Evolutionary conservation across 305 asterid genomes (phyloP), one percentile per base, ranked within the genome.

Genomic region (Fraxinus dipetala): DNA sequence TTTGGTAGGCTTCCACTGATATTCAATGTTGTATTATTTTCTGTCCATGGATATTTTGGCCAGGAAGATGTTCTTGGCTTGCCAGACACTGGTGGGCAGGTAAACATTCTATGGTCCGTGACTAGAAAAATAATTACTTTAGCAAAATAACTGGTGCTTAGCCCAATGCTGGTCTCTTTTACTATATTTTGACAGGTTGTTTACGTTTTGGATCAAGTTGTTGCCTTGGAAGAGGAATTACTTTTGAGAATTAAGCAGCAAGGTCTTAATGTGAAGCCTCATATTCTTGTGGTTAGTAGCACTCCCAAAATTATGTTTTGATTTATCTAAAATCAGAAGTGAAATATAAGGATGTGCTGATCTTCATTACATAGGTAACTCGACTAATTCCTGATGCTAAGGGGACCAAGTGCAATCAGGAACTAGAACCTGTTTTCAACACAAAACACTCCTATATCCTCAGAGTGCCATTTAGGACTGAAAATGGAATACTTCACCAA

Each of bases 1-100:
- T 90, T 95, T 26, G 92, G 95, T 54, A 89, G 89, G 91, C 94
- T 95, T 85, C 97, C 99, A 4, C 82, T 82, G 72, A 85, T 94
- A 77, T 95, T 92, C 85, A 94, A 92, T 24, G 88, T 95, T 54
- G 97, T 95, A 5, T 43, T 43, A 43, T 43, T 43, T 43, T 43
- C 54, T 43, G 54, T 43, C n/a, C 54, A 43, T 43, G 54, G 54
- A 43, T 43, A 43, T 43, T 43, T 43, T 43, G 54, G 54, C 54
- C 54, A 43, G 54, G 54, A 43, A 43, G 54, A 43, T 43, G 54
- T 43, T 11, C 54, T 43, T 13, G 54, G 54, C 54, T 43, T 43
- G 54, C 54, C 54, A 13, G 54, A 43, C 54, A 43, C 54, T 43
- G 54, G 54, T 43, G 54, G 54, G 5, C 54, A 43, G 54, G 54